Percentiles rank a stretch among this genome's conserved stretches.
phyloP scores from a whole-genome alignment of 129 eudicot species.

The Pittosporum tobira region DNA sequence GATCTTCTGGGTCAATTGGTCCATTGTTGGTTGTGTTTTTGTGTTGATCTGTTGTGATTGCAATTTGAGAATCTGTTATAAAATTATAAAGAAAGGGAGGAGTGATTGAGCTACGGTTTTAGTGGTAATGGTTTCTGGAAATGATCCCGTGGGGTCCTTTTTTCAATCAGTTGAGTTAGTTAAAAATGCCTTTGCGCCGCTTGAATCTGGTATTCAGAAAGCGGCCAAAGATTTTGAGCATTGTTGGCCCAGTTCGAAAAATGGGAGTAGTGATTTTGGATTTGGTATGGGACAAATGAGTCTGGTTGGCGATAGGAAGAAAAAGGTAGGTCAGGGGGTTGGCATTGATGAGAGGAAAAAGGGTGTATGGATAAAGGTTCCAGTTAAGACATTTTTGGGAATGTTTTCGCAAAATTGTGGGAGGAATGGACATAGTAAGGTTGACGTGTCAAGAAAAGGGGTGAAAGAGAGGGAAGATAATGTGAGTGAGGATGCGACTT shows the following conservation, averaged over 20 bases:
- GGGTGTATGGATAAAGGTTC: conserved; percentile 30
- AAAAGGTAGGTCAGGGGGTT: conserved; percentile 18
- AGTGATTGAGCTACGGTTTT: conserved; percentile 28
- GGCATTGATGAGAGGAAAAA: conserved; percentile 38
- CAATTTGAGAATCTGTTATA: background rate
- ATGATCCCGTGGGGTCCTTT: conserved; percentile 74
- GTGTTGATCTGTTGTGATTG: background rate
- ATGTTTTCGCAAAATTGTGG: conserved; percentile 34
- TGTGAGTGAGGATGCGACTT: conserved; percentile 38
- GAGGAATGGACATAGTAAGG: conserved; percentile 16
- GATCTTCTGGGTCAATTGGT: conserved; percentile 2
- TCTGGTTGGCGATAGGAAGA: conserved; percentile 20
- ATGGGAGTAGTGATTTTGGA: conserved; percentile 20
- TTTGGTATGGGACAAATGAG: conserved; percentile 12
- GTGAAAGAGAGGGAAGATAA: conserved; percentile 25
- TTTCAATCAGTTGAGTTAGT: conserved; percentile 56
- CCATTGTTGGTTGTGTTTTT: background rate
- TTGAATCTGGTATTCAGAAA: conserved; percentile 58
- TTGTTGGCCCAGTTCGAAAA: conserved; percentile 42
- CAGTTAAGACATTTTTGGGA: conserved; percentile 43
- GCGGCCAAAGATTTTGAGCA: conserved; percentile 71
- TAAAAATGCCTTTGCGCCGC: conserved; percentile 60
- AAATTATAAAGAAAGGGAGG: background rate
- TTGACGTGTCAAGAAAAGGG: conserved; percentile 26
- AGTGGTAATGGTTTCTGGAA: conserved; percentile 51